A percentile compares a stretch with the other conserved stretches of the same genome.
Conservation (phyloP, 805 yeast species). For the Pichia heedii region DNA sequence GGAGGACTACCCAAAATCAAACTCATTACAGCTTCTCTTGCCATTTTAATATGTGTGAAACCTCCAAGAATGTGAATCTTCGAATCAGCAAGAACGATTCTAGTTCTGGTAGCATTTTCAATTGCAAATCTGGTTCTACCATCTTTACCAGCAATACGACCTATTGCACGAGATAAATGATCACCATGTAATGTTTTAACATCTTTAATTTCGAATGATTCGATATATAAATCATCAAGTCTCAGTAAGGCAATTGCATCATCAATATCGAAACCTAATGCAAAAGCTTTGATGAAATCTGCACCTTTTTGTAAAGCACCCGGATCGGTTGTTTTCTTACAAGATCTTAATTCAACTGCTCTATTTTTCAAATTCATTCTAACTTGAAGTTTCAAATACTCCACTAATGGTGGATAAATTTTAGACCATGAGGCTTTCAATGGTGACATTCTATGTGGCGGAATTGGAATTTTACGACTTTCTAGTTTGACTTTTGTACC, state of each 20-base stretch:
- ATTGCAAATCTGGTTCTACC: conserved; percentile 98
- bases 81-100: conserved; percentile 94
- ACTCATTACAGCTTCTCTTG: conserved; percentile 94
- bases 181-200: conserved; percentile 94
- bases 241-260: conserved; percentile 93
- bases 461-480: conserved; percentile 82
- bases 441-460: conserved; percentile 97
- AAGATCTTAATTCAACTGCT: conserved; percentile 80
- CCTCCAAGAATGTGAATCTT: conserved; percentile 97
- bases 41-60: conserved; percentile 93
- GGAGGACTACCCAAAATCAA: conserved; percentile 97
- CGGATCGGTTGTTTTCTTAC: conserved; percentile 76
- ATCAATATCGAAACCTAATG: conserved; percentile 93
- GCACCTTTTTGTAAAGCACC: conserved; percentile 98
- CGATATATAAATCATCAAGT: conserved; percentile 92
- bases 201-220: conserved; percentile 94
- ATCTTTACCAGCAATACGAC: conserved; percentile 99
- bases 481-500: conserved; percentile 69
- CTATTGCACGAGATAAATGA: conserved; percentile 96
- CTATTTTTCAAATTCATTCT: conserved; percentile 88
- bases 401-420: conserved; percentile 91
- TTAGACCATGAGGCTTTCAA: conserved; percentile 85
- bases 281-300: conserved; percentile 91
- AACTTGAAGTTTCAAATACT: conserved; percentile 88
- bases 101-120: conserved; percentile 96